These are phyloP conservation scores for Pseudozyma hubeiensis DNA, from an alignment of 1,284 basidiomycete species.

Conservation along the genomic window DNA sequence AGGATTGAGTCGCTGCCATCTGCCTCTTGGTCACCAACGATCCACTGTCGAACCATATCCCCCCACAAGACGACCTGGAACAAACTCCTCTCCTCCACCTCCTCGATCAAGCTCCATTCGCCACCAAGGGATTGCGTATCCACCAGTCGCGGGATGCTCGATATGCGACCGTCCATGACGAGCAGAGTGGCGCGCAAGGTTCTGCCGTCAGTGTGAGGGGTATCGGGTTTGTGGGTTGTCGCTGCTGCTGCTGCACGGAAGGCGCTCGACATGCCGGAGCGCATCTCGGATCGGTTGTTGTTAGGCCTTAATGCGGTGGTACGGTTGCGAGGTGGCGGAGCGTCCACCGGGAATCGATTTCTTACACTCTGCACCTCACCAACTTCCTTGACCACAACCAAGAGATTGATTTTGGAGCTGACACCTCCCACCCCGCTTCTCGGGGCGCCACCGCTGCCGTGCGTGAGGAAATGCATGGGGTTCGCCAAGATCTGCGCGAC, in stretches of 20 bases:
- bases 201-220: constrained; percentile 5
- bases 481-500: constrained; percentile 22
- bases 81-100: constrained; percentile 11
- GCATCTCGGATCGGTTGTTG: constrained; percentile 1
- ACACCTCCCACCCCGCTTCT: neutral
- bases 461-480: constrained; percentile 14
- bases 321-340: neutral
- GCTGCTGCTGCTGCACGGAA: neutral
- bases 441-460: neutral
- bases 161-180: constrained; percentile 35
- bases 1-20: neutral
- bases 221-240: no score
- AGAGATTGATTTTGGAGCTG: constrained; percentile 13
- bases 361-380: constrained; percentile 18
- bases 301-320: no score
- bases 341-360: constrained; percentile 2
- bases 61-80: constrained; percentile 37
- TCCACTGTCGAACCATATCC: constrained; percentile 12
- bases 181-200: constrained; percentile 14
- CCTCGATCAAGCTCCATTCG: neutral
- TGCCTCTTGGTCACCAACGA: neutral
- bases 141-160: neutral
- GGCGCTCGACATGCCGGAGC: neutral
- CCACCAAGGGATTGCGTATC: neutral
- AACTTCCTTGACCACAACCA: constrained; percentile 34